Conservation (phyloP, 495 filamentous ascomycete species). For the Apiosordaria backusii region DNA sequence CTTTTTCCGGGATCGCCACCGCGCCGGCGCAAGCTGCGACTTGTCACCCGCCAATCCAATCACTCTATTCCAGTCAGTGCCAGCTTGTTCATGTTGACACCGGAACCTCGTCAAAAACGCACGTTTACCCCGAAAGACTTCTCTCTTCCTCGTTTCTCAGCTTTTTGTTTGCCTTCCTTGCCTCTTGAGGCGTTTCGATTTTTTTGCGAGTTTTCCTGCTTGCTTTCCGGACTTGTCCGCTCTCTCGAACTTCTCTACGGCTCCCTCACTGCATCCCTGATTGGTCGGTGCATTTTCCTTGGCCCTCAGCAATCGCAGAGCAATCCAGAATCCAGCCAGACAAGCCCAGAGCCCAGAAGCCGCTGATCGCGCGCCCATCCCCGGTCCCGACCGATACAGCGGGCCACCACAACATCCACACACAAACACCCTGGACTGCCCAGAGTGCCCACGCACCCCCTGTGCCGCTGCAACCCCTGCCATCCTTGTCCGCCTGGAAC, state of each 20-base stretch:
- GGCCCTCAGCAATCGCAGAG: no score
- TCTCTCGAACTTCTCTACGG: not conserved
- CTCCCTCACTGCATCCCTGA: conserved; percentile 16
- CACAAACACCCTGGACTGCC: no score
- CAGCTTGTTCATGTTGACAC: conserved; percentile 6
- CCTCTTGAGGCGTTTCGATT: conserved; percentile 1
- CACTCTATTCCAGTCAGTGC: conserved; percentile 1
- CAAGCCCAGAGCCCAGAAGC: conserved; percentile 27
- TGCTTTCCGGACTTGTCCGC: conserved; percentile 27
- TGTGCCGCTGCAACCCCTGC: conserved; percentile 18
- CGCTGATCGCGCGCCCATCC: conserved; percentile 29
- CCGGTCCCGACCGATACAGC: conserved; percentile 29
- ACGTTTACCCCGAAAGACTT: no score
- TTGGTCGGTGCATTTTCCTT: conserved; percentile 12
- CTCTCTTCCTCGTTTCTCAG: not conserved
- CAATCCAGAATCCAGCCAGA: conserved; percentile 3
- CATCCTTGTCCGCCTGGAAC: conserved; percentile 34
- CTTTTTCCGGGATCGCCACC: conserved; percentile 23
- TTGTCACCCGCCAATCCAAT: not conserved
- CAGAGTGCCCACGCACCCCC: conserved; percentile 18
- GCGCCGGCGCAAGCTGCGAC: conserved; percentile 6
- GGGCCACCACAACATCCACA: conserved; percentile 24
- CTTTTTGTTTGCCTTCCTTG: not conserved
- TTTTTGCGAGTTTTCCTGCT: conserved; percentile 23
- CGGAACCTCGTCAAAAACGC: no score